A percentile compares a stretch with the other conserved stretches of the same genome.
These are phyloP conservation scores for Rehmannia glutinosa DNA, from an alignment of 257 asterid genomes.

Conservation along the genomic window DNA sequence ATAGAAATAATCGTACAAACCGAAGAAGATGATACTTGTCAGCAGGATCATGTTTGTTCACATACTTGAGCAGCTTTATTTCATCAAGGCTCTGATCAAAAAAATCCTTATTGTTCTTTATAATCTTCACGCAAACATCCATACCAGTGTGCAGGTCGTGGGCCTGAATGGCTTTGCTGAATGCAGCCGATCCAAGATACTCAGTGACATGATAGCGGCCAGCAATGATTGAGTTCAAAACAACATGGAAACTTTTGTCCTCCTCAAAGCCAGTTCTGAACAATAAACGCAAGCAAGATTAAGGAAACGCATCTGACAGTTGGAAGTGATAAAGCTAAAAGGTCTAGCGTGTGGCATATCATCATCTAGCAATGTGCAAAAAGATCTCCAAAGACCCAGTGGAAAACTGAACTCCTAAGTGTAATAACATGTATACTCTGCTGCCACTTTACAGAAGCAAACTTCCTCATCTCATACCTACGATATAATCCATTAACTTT, in stretches of 20 bases:
- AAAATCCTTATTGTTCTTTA: slow-evolving; percentile 91
- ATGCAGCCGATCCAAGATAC: slow-evolving; percentile 98
- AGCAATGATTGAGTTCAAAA: slow-evolving; percentile 79
- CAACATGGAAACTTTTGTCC: slow-evolving; percentile 91
- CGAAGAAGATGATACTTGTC: slow-evolving; percentile 94
- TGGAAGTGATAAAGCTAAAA: neutral
- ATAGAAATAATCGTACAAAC: slow-evolving; percentile 82
- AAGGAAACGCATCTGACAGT: slow-evolving; percentile 14
- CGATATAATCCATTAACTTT: too few relatives aligned
- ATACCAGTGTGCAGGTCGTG: slow-evolving; percentile 97
- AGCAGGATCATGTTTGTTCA: slow-evolving; percentile 89
- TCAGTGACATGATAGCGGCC: slow-evolving; percentile 97
- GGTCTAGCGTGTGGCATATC: neutral
- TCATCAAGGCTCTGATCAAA: slow-evolving; percentile 98
- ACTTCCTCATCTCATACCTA: too few relatives aligned
- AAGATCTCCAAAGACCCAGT: neutral
- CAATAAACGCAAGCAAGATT: slow-evolving; percentile 21
- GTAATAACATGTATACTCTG: too few relatives aligned
- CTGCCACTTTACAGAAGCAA: too few relatives aligned
- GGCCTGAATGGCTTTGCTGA: slow-evolving; percentile 97
- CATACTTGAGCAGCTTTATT: slow-evolving; percentile 95
- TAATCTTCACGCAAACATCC: slow-evolving; percentile 96
- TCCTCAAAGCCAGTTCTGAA: slow-evolving; percentile 97
- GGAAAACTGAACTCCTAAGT: neutral
- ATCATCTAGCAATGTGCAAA: neutral